Base-by-base conservation (phyloP, 495 filamentous ascomycete genomes). In the Podospora appendiculata region DNA sequence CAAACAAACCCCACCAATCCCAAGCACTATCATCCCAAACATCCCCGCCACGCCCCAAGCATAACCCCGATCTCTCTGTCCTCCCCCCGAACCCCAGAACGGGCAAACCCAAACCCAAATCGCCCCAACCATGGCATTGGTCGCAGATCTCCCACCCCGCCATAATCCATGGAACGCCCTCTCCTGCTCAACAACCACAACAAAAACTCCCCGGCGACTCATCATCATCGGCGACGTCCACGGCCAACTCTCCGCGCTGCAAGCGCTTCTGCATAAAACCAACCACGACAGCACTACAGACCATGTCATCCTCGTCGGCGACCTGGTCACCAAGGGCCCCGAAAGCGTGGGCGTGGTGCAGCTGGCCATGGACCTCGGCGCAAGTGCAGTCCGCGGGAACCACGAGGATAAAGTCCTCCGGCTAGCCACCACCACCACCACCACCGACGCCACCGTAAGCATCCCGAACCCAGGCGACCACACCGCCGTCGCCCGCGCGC, bases 171-270 rank as follows among this genome's bases (percentile, higher is more conserved):
- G 25, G 25, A 5, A 25, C 25, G 25, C 2, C 25, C 25, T 25
- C 48, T 13, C 47, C 33, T 32, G 51, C 13, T 36, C 39, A 9
- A 17, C 16, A 32, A 50, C 40, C n/a, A 34, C 39, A 9, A 17
- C 16, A 32, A 50, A 43, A 14, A 34, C 43, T 47, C 8, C 48
- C 18, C 53, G 58, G 45, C 59, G 71, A 0, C 72, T 97, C 18
- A 69, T 97, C 8, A 62, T 96, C 45, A 73, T 97, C 34, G 91
- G 92, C 10, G 92, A 97, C 71, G 87, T 96, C 5, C 92, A 97
- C 75, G 92, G 91, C 7, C 90, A 90, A 62, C 78, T 79, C 45
- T 55, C 75, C 18, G 78, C 87, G 50, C 73, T 96, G 57, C 65
- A 78, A 41, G 61, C 68, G 12, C 77, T 98, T 7, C 75, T 98